phyloP scores from a whole-genome alignment of 1,284 basidiomycete species.

The Ustilago nuda region DNA sequence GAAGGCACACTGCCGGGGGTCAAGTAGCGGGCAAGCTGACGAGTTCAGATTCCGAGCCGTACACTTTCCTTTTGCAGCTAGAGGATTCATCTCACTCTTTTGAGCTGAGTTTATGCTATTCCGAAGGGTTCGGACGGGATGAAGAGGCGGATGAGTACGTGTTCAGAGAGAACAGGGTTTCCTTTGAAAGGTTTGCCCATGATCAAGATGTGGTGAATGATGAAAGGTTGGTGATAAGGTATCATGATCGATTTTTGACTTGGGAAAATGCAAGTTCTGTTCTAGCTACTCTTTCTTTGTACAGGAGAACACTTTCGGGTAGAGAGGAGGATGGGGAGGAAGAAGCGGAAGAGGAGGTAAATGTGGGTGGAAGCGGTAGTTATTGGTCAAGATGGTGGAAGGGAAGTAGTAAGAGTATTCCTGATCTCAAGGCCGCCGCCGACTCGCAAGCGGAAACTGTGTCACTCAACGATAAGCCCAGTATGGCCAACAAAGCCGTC shows the following conservation, averaged over 20 bases:
- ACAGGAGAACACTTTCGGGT: conserved; percentile 47
- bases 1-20: conserved; percentile 25
- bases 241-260: conserved; percentile 71
- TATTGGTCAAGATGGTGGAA: conserved; percentile 66
- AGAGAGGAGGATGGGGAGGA: conserved; percentile 26
- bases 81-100: conserved; percentile 71
- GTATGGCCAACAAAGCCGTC: background rate
- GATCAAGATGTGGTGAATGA: conserved; percentile 72
- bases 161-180: conserved; percentile 71
- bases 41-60: conserved; percentile 71
- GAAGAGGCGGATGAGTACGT: conserved; percentile 65
- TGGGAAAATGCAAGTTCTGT: conserved; percentile 73
- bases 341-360: background rate
- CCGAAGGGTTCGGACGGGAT: conserved; percentile 40
- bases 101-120: conserved; percentile 70
- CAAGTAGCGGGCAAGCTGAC: conserved; percentile 66
- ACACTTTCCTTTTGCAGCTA: conserved; percentile 71
- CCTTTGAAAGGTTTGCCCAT: conserved; percentile 72
- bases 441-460: conserved; percentile 16
- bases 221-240: conserved; percentile 71
- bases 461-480: background rate
- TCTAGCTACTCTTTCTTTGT: conserved; percentile 71
- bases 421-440: conserved; percentile 32
- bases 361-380: conserved; percentile 19
- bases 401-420: conserved; percentile 49